Evolutionary conservation across 2,329 filamentous ascomycete species (phyloP).

Genomic region (Bimuria novae-zelandiae): DNA sequence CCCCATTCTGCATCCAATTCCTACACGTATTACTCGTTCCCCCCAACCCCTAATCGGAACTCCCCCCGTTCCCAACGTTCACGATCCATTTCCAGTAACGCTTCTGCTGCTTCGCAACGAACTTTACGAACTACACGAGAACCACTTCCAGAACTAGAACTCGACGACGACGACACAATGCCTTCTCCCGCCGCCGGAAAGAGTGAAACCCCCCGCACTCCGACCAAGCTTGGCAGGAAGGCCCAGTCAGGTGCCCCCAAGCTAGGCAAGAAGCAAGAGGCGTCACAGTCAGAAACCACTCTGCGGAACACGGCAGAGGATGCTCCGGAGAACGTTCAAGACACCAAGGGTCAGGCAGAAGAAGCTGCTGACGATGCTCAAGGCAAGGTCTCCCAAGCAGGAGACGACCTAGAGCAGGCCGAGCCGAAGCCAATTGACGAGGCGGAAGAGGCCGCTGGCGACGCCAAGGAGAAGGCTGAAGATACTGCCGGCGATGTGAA

Average conservation of each 20-base stretch:
- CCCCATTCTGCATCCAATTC: constrained; percentile 52
- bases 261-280: constrained; percentile 46
- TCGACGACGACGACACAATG: constrained; percentile 48
- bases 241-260: constrained; percentile 48
- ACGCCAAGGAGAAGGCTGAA: constrained; percentile 34
- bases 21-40: constrained; percentile 59
- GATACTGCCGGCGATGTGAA: constrained; percentile 23
- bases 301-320: constrained; percentile 35
- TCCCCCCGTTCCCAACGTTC: constrained; percentile 44
- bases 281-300: constrained; percentile 35
- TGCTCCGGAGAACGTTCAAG: constrained; percentile 34
- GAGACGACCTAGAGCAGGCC: constrained; percentile 51
- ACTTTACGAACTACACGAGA: constrained; percentile 38
- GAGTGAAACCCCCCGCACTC: constrained; percentile 54
- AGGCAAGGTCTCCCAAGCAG: constrained; percentile 55
- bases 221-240: constrained; percentile 56
- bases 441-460: constrained; percentile 35
- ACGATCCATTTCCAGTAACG: constrained; percentile 47
- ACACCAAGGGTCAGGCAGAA: constrained; percentile 34
- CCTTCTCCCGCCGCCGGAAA: constrained; percentile 58
- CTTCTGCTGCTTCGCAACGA: constrained; percentile 39
- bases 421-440: constrained; percentile 54
- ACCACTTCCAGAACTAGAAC: constrained; percentile 31
- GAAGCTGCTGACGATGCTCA: constrained; percentile 43
- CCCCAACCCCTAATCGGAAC: constrained; percentile 53